Evolutionary conservation across 2,329 filamentous ascomycete species (phyloP).

Genomic region (Arachnopeziza araneosa): DNA sequence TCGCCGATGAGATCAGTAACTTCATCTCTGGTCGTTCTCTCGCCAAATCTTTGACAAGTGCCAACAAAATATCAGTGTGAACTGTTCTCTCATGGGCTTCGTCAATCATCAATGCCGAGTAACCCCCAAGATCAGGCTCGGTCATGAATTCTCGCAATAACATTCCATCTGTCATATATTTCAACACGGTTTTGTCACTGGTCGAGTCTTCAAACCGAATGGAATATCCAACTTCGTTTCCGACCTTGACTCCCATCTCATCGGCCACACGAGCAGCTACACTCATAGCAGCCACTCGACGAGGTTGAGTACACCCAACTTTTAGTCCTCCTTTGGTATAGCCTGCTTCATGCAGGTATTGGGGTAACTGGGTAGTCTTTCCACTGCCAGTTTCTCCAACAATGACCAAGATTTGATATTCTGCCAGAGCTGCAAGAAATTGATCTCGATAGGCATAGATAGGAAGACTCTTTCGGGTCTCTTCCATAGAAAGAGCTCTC

Average conservation of each 20-base stretch:
- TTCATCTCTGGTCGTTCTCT: constrained; percentile 80
- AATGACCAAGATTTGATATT: constrained; percentile 84
- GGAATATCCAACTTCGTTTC: constrained; percentile 87
- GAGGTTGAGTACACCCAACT: constrained; percentile 88
- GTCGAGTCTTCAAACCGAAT: constrained; percentile 94
- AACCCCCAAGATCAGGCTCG: constrained; percentile 75
- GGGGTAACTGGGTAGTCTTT: constrained; percentile 92
- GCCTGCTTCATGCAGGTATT: constrained; percentile 88
- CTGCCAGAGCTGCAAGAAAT: constrained; percentile 77
- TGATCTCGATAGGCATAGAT: constrained; percentile 85
- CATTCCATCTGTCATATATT: constrained; percentile 98
- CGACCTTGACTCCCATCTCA: constrained; percentile 84
- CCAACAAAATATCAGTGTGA: constrained; percentile 83
- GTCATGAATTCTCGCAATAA: constrained; percentile 84
- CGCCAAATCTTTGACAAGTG: constrained; percentile 82
- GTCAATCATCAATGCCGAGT: constrained; percentile 91
- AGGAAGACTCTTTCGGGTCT: constrained; percentile 83
- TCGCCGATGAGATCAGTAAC: constrained; percentile 87
- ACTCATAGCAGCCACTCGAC: constrained; percentile 94
- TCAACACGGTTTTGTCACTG: constrained; percentile 82
- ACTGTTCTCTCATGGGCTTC: constrained; percentile 94
- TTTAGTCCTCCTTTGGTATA: constrained; percentile 81
- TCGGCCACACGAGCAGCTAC: constrained; percentile 95
- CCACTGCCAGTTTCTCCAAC: constrained; percentile 93
- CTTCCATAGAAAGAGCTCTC: constrained; percentile 81